Percentiles rank a stretch among this genome's conserved stretches.
These are phyloP conservation scores for Sindora glabra DNA, from an alignment of 306 rosid species.

Conservation along the genomic window DNA sequence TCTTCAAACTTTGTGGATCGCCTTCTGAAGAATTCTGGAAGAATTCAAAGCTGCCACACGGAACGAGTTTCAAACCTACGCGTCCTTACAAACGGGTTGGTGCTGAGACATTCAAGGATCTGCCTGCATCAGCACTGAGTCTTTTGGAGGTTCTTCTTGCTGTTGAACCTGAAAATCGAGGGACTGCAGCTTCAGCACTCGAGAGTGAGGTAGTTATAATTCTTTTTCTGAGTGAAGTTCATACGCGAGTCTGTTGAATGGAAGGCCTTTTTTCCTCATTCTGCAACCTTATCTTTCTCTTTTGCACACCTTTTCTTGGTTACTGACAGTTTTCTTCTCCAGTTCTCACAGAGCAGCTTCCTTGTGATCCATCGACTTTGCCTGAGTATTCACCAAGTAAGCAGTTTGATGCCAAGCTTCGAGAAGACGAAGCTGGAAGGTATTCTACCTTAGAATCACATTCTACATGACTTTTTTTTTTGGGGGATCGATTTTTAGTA, in stretches of 20 bases:
- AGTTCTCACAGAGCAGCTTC: conserved; percentile 75
- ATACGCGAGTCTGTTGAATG: neutral
- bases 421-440: conserved; percentile 76
- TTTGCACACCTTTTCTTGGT: conserved; percentile 1
- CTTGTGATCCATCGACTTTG: conserved; percentile 63
- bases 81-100: conserved; percentile 65
- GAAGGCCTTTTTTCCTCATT: neutral
- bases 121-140: conserved; percentile 50
- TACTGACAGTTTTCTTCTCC: conserved; percentile 6
- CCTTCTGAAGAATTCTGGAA: conserved; percentile 88
- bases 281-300: no score
- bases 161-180: conserved; percentile 60
- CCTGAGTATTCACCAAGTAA: conserved; percentile 82
- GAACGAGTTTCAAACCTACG: conserved; percentile 74
- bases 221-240: neutral
- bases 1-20: conserved; percentile 88
- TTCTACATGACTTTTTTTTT: conserved; percentile 3
- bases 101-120: conserved; percentile 59
- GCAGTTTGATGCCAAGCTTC: conserved; percentile 70
- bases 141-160: conserved; percentile 75
- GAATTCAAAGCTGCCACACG: conserved; percentile 70
- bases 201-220: conserved; percentile 51
- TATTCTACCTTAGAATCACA: conserved; percentile 19
- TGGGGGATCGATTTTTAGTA: neutral
- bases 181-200: conserved; percentile 74